Base-by-base conservation (phyloP, 2,329 filamentous ascomycete genomes). In the Colletotrichum trifolii region DNA sequence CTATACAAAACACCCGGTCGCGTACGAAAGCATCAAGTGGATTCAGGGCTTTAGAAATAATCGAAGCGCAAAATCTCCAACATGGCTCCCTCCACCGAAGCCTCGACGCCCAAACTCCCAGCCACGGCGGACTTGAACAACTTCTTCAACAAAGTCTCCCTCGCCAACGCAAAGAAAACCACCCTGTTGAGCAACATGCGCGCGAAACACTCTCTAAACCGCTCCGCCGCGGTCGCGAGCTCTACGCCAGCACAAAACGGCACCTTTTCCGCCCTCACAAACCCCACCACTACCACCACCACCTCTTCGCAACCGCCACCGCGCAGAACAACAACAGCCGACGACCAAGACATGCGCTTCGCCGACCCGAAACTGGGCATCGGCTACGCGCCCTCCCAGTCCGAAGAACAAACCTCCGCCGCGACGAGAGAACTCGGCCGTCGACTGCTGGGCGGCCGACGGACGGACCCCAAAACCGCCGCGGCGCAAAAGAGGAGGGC, bases 91-190 rank as follows among this genome's bases (percentile, higher is more conserved):
- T 25, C 25, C 25, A 25, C 25, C 1, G 25, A 25, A 25, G 25
- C 25, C 25, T 61, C 71, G 77, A 48, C 61, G 49, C 65, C 59
- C 54, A 59, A 54, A 17, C 59, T 69, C 52, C 79, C 79, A 52
- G 71, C 76, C 52, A 77, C 78, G 33, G 69, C 76, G 60, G 72
- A 81, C 70, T 74, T 73, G 72, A 75, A 75, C 68, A 72, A 76
- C 60, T 69, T 80, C 53, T 72, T 78, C 65, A 83, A 83, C 75
- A 75, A 75, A 64, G 77, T 83, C 61, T 76, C 78, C 61, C 74
- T 83, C 56, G 72, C 76, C 69, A 68, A 78, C 43, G 69, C 79
- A 56, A 73, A 75, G 9, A 76, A 75, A 61, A 69, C 75, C 5
- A 72, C 72, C 35, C 70, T 80, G 60, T 73, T 79, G 17, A 69